These are phyloP conservation scores for Backusella morwellensis DNA, from an alignment of 192 early-diverging fungal species.

Conservation along the genomic window DNA sequence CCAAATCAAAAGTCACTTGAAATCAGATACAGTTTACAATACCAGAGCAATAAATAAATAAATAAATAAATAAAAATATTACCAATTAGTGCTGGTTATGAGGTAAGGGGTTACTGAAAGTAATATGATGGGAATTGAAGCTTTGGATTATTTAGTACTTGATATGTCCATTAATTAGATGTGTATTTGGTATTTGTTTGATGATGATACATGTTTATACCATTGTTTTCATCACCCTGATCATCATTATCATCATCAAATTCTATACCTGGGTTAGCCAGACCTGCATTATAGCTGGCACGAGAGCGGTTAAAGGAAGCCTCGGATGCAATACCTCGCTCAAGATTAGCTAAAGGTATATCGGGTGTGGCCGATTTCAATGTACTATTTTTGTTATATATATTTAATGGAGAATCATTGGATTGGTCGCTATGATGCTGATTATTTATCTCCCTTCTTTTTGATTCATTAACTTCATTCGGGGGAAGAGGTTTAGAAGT, in stretches of 20 bases:
- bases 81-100: background rate
- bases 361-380: background rate
- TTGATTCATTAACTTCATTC: background rate
- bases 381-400: background rate
- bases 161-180: background rate
- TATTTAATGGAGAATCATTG: background rate
- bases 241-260: background rate
- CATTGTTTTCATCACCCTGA: background rate
- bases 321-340: background rate
- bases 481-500: background rate
- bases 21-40: background rate
- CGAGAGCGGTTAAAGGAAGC: background rate
- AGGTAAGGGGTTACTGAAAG: background rate
- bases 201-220: background rate
- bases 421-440: background rate
- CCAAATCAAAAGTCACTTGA: constrained; percentile 3
- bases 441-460: background rate
- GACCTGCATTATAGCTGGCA: background rate
- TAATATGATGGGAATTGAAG: background rate
- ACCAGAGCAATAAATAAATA: background rate
- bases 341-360: background rate
- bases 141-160: background rate
- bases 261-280: background rate
- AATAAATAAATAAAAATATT: background rate
- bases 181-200: background rate